phyloP scores from a whole-genome alignment of 805 yeast species.

The Starmerella sirachaensis region DNA sequence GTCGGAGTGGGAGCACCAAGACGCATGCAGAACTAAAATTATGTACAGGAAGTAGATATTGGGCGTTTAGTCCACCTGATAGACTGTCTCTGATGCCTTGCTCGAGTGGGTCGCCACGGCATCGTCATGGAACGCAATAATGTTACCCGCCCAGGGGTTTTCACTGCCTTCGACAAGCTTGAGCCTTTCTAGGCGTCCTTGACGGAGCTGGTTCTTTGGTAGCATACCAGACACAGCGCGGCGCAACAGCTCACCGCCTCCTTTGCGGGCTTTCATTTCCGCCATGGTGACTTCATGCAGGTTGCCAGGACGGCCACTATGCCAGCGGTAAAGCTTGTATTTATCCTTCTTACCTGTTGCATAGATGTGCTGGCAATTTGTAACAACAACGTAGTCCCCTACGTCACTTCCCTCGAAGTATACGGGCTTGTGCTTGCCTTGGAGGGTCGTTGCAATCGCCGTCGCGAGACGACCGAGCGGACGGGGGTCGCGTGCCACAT shows the following conservation, averaged over 20 bases:
- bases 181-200: constrained; percentile 66
- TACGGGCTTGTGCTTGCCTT: constrained; percentile 96
- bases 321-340: constrained; percentile 78
- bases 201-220: constrained; percentile 79
- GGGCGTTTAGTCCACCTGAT: too few species aligned
- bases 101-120: constrained; percentile 16
- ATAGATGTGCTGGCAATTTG: constrained; percentile 72
- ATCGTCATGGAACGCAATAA: constrained; percentile 77
- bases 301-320: constrained; percentile 81
- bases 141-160: constrained; percentile 73
- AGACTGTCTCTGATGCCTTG: too few species aligned
- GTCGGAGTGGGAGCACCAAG: too few species aligned
- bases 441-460: constrained; percentile 70
- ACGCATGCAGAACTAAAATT: too few species aligned
- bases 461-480: constrained; percentile 89
- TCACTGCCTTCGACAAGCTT: constrained; percentile 80
- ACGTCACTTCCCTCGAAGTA: constrained; percentile 62
- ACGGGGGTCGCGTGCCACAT: constrained; percentile 69
- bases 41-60: too few species aligned
- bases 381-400: constrained; percentile 95
- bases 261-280: constrained; percentile 60
- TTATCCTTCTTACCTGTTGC: constrained; percentile 77
- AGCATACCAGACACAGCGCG: constrained; percentile 94
- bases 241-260: constrained; percentile 72
- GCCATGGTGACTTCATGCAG: constrained; percentile 75